Evolutionary conservation across 2,329 filamentous ascomycete genomes (phyloP).

Genomic region (Beauveria medogensis): DNA sequence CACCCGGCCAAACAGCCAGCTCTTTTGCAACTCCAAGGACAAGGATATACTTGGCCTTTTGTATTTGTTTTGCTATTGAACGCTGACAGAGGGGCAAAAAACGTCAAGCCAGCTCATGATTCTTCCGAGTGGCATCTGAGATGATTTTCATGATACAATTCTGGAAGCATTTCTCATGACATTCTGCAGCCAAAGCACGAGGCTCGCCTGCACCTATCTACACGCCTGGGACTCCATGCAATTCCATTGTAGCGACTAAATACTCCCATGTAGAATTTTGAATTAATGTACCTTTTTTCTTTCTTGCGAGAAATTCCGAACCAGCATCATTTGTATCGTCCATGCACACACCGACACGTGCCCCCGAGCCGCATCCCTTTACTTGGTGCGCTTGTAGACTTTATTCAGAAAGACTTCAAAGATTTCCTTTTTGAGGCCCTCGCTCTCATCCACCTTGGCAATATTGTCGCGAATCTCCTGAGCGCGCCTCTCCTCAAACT

Average conservation of each 20-base stretch:
- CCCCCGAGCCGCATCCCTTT: constrained; percentile 30
- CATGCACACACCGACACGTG: background rate
- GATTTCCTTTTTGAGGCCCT: constrained; percentile 81
- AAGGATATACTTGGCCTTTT: background rate
- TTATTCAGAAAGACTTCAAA: constrained; percentile 88
- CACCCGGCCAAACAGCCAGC: background rate
- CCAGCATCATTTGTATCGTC: background rate
- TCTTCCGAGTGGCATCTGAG: background rate
- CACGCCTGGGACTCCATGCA: background rate
- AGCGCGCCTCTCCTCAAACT: constrained; percentile 84
- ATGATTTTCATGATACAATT: background rate
- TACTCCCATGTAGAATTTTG: constrained; percentile 6
- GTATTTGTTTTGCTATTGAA: background rate
- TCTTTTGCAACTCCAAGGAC: background rate
- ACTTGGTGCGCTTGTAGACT: constrained; percentile 98
- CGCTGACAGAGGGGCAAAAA: too few species aligned
- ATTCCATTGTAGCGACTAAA: background rate
- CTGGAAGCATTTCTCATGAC: background rate
- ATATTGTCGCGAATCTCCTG: constrained; percentile 71
- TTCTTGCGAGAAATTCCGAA: background rate
- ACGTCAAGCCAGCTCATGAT: too few species aligned
- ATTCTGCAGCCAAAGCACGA: background rate
- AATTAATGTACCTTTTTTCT: constrained; percentile 3
- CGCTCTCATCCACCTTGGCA: constrained; percentile 69
- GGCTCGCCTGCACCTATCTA: background rate